These are phyloP conservation scores for Luvunga scandens DNA, from an alignment of 345 rosid genomes.

Conservation along the genomic window DNA sequence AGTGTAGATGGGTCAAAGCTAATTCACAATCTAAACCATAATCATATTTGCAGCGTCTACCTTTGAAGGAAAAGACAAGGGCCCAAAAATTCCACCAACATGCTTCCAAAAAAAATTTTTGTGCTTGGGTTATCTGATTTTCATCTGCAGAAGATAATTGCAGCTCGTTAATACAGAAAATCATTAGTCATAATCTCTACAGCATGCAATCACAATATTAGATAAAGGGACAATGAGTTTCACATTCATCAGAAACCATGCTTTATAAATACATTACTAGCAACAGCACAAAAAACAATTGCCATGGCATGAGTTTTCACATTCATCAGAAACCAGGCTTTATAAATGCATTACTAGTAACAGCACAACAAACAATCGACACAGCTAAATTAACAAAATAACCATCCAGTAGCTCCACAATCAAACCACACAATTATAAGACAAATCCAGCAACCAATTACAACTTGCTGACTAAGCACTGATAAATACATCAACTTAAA, in stretches of 20 bases:
- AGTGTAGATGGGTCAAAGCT: neutral
- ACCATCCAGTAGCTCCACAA: slow-evolving; percentile 1
- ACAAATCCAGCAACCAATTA: neutral
- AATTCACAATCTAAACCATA: neutral
- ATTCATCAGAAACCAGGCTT: neutral
- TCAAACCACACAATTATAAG: neutral
- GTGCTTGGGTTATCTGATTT: neutral
- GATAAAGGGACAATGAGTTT: neutral
- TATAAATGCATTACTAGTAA: neutral
- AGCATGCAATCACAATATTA: neutral
- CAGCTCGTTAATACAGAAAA: neutral
- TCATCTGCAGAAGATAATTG: slow-evolving; percentile 3
- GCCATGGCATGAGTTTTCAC: neutral
- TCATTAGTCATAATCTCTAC: slow-evolving; percentile 1
- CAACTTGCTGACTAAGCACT: neutral
- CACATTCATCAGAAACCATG: neutral
- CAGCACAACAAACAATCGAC: neutral
- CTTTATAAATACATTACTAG: neutral
- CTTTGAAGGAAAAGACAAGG: neutral
- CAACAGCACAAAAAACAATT: neutral
- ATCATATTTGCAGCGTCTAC: neutral
- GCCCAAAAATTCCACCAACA: neutral
- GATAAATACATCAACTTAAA: neutral
- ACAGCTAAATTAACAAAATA: neutral
- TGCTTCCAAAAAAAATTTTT: neutral